A percentile compares a stretch with the other conserved stretches of the same genome.
phyloP scores from a whole-genome alignment of 352 stramenopile genomes.

The Phytophthora hybrid region DNA sequence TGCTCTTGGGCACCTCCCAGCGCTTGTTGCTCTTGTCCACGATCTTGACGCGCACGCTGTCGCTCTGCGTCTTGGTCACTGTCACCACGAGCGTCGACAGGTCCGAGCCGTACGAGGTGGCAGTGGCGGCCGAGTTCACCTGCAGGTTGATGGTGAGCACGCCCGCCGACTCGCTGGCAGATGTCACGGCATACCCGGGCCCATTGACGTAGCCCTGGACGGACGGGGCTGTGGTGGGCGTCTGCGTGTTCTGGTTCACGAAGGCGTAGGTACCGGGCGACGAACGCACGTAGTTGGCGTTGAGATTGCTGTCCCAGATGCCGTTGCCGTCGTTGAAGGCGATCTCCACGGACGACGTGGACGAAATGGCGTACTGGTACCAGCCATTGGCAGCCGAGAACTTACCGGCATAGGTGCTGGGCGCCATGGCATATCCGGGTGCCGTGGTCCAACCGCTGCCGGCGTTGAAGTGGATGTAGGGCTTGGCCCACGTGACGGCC shows the following conservation, averaged over 20 bases:
- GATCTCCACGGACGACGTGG: conserved; percentile 40
- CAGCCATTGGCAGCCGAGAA: conserved; percentile 52
- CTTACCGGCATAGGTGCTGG: conserved; percentile 41
- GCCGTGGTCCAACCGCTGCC: conserved; percentile 46
- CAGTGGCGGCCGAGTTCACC: conserved; percentile 32
- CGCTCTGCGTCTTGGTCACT: conserved; percentile 44
- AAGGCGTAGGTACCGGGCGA: conserved; percentile 41
- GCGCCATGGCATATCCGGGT: conserved; percentile 44
- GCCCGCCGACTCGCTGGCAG: conserved; percentile 36
- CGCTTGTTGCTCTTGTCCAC: conserved; percentile 57
- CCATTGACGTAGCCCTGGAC: conserved; percentile 42
- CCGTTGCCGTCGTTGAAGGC: conserved; percentile 54
- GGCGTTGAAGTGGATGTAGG: conserved; percentile 53
- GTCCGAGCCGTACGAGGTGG: conserved; percentile 44
- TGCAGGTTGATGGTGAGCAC: conserved; percentile 44
- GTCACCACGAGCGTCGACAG: conserved; percentile 53
- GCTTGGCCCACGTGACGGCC: conserved; percentile 34
- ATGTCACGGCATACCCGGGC: conserved; percentile 48
- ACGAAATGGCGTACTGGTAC: conserved; percentile 48
- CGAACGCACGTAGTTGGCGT: conserved; percentile 50
- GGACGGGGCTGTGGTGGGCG: conserved; percentile 24
- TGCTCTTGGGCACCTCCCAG: conserved; percentile 53
- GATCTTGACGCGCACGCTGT: conserved; percentile 64
- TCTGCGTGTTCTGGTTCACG: conserved; percentile 35
- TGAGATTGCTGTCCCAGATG: conserved; percentile 55